These are phyloP conservation scores for Escallonia herrerae DNA, from an alignment of 129 eudicot species.

Conservation along the genomic window DNA sequence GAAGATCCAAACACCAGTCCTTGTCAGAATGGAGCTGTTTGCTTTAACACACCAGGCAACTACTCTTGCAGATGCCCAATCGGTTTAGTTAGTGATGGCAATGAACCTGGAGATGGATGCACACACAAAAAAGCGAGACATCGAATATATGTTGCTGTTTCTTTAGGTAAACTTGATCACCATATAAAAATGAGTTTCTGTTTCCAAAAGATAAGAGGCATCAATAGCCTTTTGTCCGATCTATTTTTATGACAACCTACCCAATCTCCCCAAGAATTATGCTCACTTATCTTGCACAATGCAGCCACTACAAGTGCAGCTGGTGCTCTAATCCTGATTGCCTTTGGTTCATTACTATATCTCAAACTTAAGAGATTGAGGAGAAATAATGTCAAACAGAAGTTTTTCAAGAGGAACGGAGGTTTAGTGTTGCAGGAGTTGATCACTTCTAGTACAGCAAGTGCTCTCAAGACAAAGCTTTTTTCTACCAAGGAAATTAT, in stretches of 20 bases:
- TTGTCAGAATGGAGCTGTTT: conserved; percentile 16
- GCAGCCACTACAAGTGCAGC: conserved; percentile 1
- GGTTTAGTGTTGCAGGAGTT: background rate
- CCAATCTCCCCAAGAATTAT: background rate
- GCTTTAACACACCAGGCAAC: conserved; percentile 21
- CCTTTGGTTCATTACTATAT: background rate
- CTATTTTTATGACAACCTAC: too few species aligned
- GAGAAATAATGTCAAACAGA: background rate
- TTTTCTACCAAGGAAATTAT: conserved; percentile 13
- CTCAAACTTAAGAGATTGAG: background rate
- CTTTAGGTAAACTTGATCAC: conserved; percentile 13
- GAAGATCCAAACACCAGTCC: conserved; percentile 8
- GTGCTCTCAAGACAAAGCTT: conserved; percentile 2
- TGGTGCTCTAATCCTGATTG: conserved; percentile 11
- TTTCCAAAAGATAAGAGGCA: too few species aligned
- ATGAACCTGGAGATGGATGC: conserved; percentile 5
- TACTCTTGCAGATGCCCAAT: conserved; percentile 20
- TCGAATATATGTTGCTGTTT: background rate
- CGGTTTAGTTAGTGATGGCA: conserved; percentile 8
- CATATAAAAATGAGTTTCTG: too few species aligned
- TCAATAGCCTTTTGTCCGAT: too few species aligned
- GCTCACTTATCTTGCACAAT: conserved; percentile 5
- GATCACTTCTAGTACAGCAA: background rate
- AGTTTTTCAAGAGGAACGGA: background rate
- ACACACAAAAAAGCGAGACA: background rate